Percentiles rank a stretch among this genome's conserved stretches.
Evolutionary conservation across 352 stramenopile genomes (phyloP).

Genomic region (Globisporangium sylvaticum): DNA sequence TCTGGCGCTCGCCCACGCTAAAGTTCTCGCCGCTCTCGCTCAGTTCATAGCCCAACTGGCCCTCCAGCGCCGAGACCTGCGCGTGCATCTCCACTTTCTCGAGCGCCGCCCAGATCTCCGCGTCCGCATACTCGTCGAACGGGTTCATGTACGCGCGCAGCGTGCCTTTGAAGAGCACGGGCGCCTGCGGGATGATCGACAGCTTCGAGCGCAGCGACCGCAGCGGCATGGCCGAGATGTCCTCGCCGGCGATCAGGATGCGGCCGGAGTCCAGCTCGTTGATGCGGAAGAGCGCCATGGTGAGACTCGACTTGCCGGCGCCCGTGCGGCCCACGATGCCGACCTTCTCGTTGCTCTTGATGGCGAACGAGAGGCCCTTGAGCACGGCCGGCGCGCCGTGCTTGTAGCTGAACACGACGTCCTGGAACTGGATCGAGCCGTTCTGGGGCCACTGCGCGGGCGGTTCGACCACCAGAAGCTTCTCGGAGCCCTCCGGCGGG

Average conservation of each 20-base stretch:
- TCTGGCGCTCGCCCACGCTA: slow-evolving; percentile 91
- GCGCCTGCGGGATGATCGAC: slow-evolving; percentile 93
- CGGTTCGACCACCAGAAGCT: slow-evolving; percentile 5
- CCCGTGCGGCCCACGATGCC: slow-evolving; percentile 90
- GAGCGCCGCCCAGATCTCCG: slow-evolving; percentile 46
- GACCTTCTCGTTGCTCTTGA: slow-evolving; percentile 80
- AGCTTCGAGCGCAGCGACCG: slow-evolving; percentile 81
- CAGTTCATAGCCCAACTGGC: slow-evolving; percentile 57
- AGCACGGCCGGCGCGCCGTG: slow-evolving; percentile 64
- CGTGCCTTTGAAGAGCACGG: slow-evolving; percentile 89
- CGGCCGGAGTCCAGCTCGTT: slow-evolving; percentile 86
- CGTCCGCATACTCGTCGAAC: slow-evolving; percentile 73
- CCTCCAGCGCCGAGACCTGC: slow-evolving; percentile 62
- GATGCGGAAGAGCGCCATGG: slow-evolving; percentile 90
- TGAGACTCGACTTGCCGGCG: slow-evolving; percentile 83
- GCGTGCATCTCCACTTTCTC: slow-evolving; percentile 10
- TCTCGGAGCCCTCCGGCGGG: slow-evolving; percentile 19
- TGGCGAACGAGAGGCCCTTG: slow-evolving; percentile 57
- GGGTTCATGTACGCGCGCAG: slow-evolving; percentile 51
- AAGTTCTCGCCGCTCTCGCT: slow-evolving; percentile 92
- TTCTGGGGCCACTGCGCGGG: slow-evolving; percentile 57
- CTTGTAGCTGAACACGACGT: slow-evolving; percentile 86
- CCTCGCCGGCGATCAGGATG: slow-evolving; percentile 90
- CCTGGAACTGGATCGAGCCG: slow-evolving; percentile 80
- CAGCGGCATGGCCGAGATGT: slow-evolving; percentile 81